Base-by-base conservation (phyloP, 495 filamentous ascomycete species). In the Copromyces sp. region DNA sequence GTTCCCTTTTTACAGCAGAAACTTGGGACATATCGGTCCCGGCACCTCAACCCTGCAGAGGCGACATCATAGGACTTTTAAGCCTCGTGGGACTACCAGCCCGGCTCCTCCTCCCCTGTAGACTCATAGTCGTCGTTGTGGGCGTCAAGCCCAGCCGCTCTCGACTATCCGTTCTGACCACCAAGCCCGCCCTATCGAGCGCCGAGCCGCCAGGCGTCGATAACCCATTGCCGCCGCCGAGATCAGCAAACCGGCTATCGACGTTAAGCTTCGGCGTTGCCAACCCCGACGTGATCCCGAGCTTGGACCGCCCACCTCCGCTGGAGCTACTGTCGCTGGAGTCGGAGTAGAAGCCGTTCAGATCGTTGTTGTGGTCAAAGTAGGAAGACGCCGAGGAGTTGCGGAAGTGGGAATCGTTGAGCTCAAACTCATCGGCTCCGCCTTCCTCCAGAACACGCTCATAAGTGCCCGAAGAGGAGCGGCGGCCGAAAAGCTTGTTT, bases 391-490 rank as follows among this genome's bases (percentile, higher is more conserved):
- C 89, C 32, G 53, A 65, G 47, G 47, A 32, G 14, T 65, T 65
- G 14, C 29, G 53, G 53, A 35, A 65, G 24, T 90, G 90, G 53
- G 85, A 83, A 20, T 87, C 87, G 20, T 86, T 87, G 5, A 96
- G 85, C 78, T 97, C 94, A 73, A 94, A 92, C 12, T 91, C 89
- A 42, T 86, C 81, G 2, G 77, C 81, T 3, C 86, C 86, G 12
- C 92, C 94, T 73, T 93, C 91, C 80, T 97, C 94, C 69, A 97
- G 81, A 14, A 98, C 91, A 20, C 93, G 90, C 79, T 97, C 94
- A 75, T 97, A 97, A 9, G 87, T 77, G 2, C 83, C 82, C 5
- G 80, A 29, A 2, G 77, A 75, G 17, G 73, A 79, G 20, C 79
- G 75, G 9, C 78, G 81, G 12, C 89, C 84, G 68, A 90, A 87